These are phyloP conservation scores for Yamadazyma siamensis DNA, from an alignment of 1,139 yeast genomes.

Conservation along the genomic window DNA sequence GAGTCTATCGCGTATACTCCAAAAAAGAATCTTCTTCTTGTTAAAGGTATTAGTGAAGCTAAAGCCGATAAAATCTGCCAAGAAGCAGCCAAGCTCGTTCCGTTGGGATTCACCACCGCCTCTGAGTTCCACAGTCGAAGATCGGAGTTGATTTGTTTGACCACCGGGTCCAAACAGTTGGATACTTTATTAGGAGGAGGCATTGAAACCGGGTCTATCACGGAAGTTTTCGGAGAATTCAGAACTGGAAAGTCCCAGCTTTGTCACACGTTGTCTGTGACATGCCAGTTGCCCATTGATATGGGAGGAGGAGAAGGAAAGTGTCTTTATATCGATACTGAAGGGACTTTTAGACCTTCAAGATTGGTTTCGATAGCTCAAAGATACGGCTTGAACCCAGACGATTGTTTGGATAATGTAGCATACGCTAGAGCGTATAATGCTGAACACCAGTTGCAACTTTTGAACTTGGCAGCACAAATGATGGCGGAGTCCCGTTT, in stretches of 20 bases:
- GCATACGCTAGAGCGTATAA: conserved; percentile 97
- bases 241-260: conserved; percentile 97
- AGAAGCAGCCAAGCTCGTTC: conserved; percentile 86
- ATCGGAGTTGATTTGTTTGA: conserved; percentile 83
- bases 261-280: conserved; percentile 94
- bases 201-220: conserved; percentile 93
- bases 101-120: conserved; percentile 97
- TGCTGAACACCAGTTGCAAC: conserved; percentile 91
- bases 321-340: conserved; percentile 94
- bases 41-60: conserved; percentile 93
- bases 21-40: conserved; percentile 66
- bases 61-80: conserved; percentile 83
- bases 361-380: conserved; percentile 87
- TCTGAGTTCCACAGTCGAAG: conserved; percentile 90
- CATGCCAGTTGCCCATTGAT: conserved; percentile 94
- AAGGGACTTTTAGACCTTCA: conserved; percentile 93
- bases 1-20: conserved; percentile 91
- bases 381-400: conserved; percentile 90
- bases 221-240: conserved; percentile 96
- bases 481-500: conserved; percentile 96
- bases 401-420: conserved; percentile 91
- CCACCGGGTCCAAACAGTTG: conserved; percentile 92
- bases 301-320: conserved; percentile 99
- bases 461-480: conserved; percentile 85
- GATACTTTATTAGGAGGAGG: conserved; percentile 97